Evolutionary conservation across 352 stramenopile species (phyloP).

Genomic region (Pythium guiyangense): DNA sequence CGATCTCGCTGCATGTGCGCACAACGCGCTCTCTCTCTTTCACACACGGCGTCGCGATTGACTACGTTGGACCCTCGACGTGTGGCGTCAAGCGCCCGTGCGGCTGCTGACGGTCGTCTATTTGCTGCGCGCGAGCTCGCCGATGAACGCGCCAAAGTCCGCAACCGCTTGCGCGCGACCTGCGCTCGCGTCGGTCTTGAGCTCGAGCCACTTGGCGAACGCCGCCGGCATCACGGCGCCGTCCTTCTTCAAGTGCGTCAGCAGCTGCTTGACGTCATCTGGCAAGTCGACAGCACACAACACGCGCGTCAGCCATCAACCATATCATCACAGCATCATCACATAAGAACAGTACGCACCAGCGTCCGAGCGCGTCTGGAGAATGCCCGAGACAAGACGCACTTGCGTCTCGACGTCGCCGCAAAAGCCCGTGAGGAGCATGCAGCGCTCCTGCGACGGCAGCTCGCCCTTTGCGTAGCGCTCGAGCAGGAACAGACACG

Average conservation of each 20-base stretch:
- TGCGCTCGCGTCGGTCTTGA: slow-evolving; percentile 74
- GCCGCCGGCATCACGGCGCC: slow-evolving; percentile 38
- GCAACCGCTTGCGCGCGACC: slow-evolving; percentile 63
- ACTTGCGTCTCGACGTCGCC: slow-evolving; percentile 57
- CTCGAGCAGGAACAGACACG: slow-evolving; percentile 63
- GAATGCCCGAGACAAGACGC: slow-evolving; percentile 52
- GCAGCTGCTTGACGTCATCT: slow-evolving; percentile 65
- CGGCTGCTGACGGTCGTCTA: slow-evolving; percentile 12
- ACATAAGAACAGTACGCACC: slow-evolving; percentile 34
- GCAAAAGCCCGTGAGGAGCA: slow-evolving; percentile 73
- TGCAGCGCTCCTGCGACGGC: slow-evolving; percentile 52
- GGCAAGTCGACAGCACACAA: no score
- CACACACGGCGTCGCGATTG: no score
- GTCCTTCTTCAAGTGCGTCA: slow-evolving; percentile 70
- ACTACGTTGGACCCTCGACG: no score
- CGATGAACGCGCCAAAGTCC: slow-evolving; percentile 68
- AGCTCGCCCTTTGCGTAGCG: slow-evolving; percentile 33
- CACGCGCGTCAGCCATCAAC: background rate
- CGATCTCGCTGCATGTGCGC: no score
- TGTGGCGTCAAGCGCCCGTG: no score
- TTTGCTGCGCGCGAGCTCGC: slow-evolving; percentile 66
- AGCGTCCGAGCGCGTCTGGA: slow-evolving; percentile 57
- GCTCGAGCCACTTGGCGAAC: slow-evolving; percentile 66
- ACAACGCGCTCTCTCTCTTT: no score
- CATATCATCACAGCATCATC: no score